Base-by-base conservation (phyloP, 441 rosid genomes). In the Viola pubescens region DNA sequence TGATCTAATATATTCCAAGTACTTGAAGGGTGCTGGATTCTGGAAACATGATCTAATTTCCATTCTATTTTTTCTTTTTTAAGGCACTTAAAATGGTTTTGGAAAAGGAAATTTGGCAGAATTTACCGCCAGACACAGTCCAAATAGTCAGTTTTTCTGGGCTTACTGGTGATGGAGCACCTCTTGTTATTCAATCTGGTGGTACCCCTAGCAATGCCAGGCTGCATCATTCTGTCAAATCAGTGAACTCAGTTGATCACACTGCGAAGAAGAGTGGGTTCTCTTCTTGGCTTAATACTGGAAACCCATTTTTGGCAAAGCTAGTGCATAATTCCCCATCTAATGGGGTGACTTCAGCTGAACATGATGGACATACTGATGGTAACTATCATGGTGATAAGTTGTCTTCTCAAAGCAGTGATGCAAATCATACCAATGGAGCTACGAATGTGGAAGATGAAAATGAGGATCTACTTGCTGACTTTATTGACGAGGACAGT, bases 61-160 rank as follows among this genome's bases (percentile, higher is more conserved):
- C 34, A 26, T 26, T 26, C 34, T 37, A 13, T 52, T 4, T 6
- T 26, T 66, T 71, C 52, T 16, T 56, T 75, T 64, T 70, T 50
- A 81, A 94, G 99, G 99, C 99, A 46, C 85, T 94, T 73, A 87
- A 87, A 79, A 88, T 94, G 99, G 98, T 94, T 67, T 70, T 94
- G 78, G 99, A 94, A 79, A 88, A 77, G 88, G 99, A 94, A 76
- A 82, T 66, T 70, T 94, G 99, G 98, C 71, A 73, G 72, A 87
- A 72, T 62, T 60, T 94, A 78, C 89, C 95, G 37, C 81, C 87
- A 12, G 95, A 91, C 70, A 77, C 84, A 12, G 78, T 80, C 37
- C 86, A 84, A 71, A 75, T 71, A 63, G 77, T 91, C 61, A 81
- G 83, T 83, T 91, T 94, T 79, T 78, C 97, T 65, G 99, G 97